Evolutionary conservation across 805 yeast genomes (phyloP), one percentile per base, ranked within the genome.

Genomic region (Pichia kluyveri): DNA sequence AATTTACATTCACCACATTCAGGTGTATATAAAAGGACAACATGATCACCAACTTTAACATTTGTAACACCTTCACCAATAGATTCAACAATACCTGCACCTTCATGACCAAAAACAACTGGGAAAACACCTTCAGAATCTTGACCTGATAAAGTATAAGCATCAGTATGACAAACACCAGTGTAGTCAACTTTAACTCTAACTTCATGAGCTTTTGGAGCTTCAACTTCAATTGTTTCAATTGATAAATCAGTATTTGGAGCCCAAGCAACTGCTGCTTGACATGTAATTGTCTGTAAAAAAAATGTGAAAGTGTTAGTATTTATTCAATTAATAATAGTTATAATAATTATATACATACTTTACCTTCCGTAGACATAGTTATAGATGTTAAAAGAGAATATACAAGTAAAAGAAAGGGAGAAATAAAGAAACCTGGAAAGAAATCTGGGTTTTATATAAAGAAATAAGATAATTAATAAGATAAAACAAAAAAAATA

Each of bases 61-160:
- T 69, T 78, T 52, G 89, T 82, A 51, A 93, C 99, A 55, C 86
- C 97, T 63, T 86, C 96, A 61, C 99, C 99, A 40, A 93, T 77
- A 45, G 88, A 78, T 73, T 91, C 99, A 41, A 93, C 98, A 53
- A 87, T 73, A 62, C 99, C 99, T 38, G 97, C 96, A 69, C 97
- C 96, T 69, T 93, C 99, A 69, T 93, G 99, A 53, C 99, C 99
- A 60, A 95, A 75, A 52, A 93, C 71, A 18, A 82, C 83, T 17
- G 98, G 98, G 78, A 89, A 89, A 14, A 83, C 86, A 59, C 98
- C 99, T 71, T 93, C 99, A 47, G 98, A 93, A 68, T 93, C 99
- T 49, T 72, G 77, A 51, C 99, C 99, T 43, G 95, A 83, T 56
- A 93, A 75, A 11, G 98, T 91, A 75, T 84, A 93, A 38, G 97